Evolutionary conservation across 2,329 filamentous ascomycete species (phyloP).

Genomic region (Microcyclospora tardicrescens): DNA sequence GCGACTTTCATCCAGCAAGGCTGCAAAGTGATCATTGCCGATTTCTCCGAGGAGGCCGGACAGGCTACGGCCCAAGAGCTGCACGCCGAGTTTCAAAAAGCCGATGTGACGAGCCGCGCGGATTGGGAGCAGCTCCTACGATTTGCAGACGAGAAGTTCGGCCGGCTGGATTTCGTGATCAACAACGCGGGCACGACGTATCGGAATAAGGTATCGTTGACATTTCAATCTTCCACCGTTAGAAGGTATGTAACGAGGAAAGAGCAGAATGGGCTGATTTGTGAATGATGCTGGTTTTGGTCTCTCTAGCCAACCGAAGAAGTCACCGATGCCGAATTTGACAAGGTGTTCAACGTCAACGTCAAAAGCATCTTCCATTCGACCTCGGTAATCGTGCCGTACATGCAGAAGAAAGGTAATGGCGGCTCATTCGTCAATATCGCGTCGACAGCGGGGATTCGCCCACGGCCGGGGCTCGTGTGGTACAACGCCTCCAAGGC

Average conservation of each 20-base stretch:
- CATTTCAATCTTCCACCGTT: too few relatives aligned
- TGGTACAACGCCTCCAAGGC: conserved; percentile 62
- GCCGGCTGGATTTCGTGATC: conserved; percentile 44
- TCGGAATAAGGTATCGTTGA: conserved; percentile 35
- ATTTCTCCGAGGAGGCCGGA: conserved; percentile 44
- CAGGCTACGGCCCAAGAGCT: conserved; percentile 37
- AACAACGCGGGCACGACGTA: conserved; percentile 51
- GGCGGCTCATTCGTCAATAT: conserved; percentile 53
- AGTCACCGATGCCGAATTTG: conserved; percentile 54
- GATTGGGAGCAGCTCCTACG: conserved; percentile 43
- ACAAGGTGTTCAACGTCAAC: conserved; percentile 54
- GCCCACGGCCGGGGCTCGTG: conserved; percentile 50
- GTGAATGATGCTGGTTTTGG: neutral
- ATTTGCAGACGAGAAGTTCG: conserved; percentile 34
- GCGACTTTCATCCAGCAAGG: conserved; percentile 48
- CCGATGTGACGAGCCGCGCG: conserved; percentile 42
- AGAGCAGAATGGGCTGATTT: neutral
- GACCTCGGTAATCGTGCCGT: conserved; percentile 45
- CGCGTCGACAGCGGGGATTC: conserved; percentile 49
- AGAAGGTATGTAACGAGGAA: neutral
- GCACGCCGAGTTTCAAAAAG: conserved; percentile 29
- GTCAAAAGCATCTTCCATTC: conserved; percentile 54
- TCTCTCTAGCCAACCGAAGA: conserved; percentile 39
- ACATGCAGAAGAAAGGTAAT: conserved; percentile 44
- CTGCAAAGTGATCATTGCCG: conserved; percentile 48